Evolutionary conservation across 2,329 filamentous ascomycete genomes (phyloP).

Genomic region (Monilinia fructigena): DNA sequence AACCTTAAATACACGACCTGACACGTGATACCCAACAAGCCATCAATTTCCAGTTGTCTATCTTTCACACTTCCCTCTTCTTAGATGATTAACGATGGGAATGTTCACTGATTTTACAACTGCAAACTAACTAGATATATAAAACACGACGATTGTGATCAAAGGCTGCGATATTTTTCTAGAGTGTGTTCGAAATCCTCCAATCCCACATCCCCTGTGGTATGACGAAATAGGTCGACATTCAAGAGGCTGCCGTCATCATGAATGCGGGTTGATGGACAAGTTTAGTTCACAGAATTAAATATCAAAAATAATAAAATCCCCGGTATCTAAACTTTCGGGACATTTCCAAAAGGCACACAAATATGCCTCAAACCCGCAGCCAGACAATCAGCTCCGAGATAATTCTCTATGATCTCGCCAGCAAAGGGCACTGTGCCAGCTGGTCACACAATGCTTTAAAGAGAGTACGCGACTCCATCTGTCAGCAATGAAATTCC

Average conservation of each 20-base stretch:
- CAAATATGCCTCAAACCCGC: slow-evolving; percentile 1
- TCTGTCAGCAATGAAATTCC: too few species aligned
- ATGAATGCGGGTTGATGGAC: neutral
- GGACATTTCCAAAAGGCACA: too few species aligned
- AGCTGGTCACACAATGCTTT: slow-evolving; percentile 69
- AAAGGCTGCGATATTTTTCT: neutral
- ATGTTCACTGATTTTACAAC: neutral
- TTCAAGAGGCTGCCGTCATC: too few species aligned
- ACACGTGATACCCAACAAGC: neutral
- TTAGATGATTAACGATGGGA: too few species aligned
- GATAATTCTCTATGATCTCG: slow-evolving; percentile 62
- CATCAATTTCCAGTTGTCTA: neutral
- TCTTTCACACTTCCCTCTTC: too few species aligned
- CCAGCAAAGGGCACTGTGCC: slow-evolving; percentile 49
- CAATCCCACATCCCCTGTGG: neutral
- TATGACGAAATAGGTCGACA: neutral
- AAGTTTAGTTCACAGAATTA: neutral
- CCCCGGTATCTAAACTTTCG: too few species aligned
- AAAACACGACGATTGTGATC: neutral
- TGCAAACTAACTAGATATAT: neutral
- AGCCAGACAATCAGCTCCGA: slow-evolving; percentile 13
- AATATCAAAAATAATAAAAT: too few species aligned
- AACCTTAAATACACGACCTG: neutral
- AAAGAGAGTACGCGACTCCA: slow-evolving; percentile 57
- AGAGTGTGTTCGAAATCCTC: neutral